These are phyloP conservation scores for Paramecium sexaurelia DNA, from an alignment of 73 alveolate species.

Conservation along the genomic window DNA sequence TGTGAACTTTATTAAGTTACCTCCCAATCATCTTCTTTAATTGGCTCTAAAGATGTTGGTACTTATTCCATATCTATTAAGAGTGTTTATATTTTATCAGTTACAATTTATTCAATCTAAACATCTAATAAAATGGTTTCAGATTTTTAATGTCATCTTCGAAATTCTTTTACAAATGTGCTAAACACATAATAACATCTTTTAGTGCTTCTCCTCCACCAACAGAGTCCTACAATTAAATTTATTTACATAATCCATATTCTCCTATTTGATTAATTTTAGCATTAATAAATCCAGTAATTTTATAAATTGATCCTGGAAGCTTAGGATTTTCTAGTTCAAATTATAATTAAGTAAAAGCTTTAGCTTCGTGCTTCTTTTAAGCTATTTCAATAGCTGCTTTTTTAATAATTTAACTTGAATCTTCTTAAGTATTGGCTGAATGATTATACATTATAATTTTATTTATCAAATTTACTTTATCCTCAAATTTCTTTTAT, in stretches of 20 bases:
- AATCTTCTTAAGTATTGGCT: not conserved
- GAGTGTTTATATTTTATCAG: not conserved
- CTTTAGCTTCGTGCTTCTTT: not conserved
- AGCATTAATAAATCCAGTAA: not conserved
- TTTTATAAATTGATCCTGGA: not conserved
- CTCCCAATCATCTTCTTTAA: not conserved
- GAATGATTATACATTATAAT: slow-evolving; percentile 4
- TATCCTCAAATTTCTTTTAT: slow-evolving; percentile 27
- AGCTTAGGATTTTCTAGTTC: slow-evolving; percentile 12
- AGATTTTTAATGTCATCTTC: not conserved
- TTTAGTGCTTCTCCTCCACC: slow-evolving; percentile 23
- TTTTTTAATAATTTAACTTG: not conserved
- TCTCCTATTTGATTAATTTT: not conserved
- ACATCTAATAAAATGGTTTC: not conserved
- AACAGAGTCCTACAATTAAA: slow-evolving; percentile 3
- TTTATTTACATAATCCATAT: not conserved
- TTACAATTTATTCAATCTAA: not conserved
- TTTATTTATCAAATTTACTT: not conserved
- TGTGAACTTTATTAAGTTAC: not conserved
- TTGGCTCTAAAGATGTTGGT: not conserved
- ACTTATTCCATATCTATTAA: not conserved
- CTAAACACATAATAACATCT: not conserved
- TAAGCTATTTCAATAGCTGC: slow-evolving; percentile 9
- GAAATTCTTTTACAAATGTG: not conserved
- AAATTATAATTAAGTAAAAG: not conserved